Base-by-base conservation (phyloP, 305 asterid species). In the Solanum hybrid region DNA sequence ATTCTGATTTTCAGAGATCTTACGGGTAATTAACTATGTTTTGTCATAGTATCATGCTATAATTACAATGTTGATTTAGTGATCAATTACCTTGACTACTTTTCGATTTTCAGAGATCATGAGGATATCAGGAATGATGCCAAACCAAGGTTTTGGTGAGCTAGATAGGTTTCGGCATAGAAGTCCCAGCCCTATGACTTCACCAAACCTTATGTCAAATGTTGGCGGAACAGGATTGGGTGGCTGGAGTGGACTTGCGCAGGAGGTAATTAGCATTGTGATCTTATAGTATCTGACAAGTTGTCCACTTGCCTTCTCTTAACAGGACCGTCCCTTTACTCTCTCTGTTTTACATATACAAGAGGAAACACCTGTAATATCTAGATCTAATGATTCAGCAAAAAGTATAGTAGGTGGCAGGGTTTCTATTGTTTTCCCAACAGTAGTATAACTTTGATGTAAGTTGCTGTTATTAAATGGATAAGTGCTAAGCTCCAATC, bases 141-240 rank as follows among this genome's bases (percentile, higher is more conserved):
- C 96, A 46, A 96, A 93, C 92, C 99, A 94, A 92, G 92, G 96
- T 91, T 95, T 94, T 88, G 94, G 96, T 29, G 99, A 97, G 90
- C 95, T 95, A 82, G 99, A 97, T 88, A 93, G 98, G 91, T 92
- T 96, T 80, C 95, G 99, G 86, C 99, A 95, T 89, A 93, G 99
- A 94, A 97, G 99, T 91, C 99, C 99, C 85, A 96, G 98, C 92
- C 99, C 99, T 18, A 97, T 97, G 99, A 96, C 99, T 85, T 97
- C 99, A 42, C 91, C 98, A n/a, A 94, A 95, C 91, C 94, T 94
- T 89, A 87, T 97, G 91, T 92, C 98, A 80, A 96, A 92, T 91
- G 94, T 94, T 87, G 91, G 92, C 10, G 95, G 98, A 88, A 89
- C 96, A 46, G 97, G 99, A 88, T 91, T 96, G 90, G 74, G 92